phyloP scores from a whole-genome alignment of 2,329 filamentous ascomycete species.

The Trichoderma citrinoviride region DNA sequence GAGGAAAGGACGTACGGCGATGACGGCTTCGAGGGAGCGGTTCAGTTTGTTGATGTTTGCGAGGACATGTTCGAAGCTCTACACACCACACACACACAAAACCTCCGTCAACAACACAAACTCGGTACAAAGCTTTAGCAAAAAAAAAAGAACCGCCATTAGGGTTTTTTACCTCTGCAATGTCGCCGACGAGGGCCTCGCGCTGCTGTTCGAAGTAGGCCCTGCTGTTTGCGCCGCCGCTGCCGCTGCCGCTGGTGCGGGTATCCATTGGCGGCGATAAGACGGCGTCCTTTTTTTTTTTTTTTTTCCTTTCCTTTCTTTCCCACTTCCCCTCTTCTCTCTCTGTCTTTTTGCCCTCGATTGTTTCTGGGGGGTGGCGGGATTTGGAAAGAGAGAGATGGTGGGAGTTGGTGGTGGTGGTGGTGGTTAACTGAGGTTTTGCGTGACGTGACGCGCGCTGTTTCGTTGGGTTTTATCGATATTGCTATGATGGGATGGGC shows the following conservation, averaged over 20 bases:
- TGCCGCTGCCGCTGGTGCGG: constrained; percentile 45
- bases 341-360: background rate
- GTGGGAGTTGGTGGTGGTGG: too few relatives aligned
- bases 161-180: constrained; percentile 74
- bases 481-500: too few relatives aligned
- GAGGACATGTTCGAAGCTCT: constrained; percentile 84
- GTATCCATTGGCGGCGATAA: constrained; percentile 32
- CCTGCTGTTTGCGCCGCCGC: constrained; percentile 41
- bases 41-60: constrained; percentile 96
- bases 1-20: constrained; percentile 59
- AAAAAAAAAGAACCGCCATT: too few relatives aligned
- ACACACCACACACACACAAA: background rate
- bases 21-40: constrained; percentile 84
- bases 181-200: constrained; percentile 67
- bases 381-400: too few relatives aligned
- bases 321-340: background rate
- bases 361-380: background rate
- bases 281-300: constrained; percentile 25
- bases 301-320: background rate
- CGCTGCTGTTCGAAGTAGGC: constrained; percentile 76
- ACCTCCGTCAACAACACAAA: background rate
- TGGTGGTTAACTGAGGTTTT: too few relatives aligned
- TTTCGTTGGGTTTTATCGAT: too few relatives aligned
- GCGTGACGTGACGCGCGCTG: too few relatives aligned
- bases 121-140: too few relatives aligned